Conservation (phyloP, 768 basidiomycete genomes). For the Russula sp. region DNA sequence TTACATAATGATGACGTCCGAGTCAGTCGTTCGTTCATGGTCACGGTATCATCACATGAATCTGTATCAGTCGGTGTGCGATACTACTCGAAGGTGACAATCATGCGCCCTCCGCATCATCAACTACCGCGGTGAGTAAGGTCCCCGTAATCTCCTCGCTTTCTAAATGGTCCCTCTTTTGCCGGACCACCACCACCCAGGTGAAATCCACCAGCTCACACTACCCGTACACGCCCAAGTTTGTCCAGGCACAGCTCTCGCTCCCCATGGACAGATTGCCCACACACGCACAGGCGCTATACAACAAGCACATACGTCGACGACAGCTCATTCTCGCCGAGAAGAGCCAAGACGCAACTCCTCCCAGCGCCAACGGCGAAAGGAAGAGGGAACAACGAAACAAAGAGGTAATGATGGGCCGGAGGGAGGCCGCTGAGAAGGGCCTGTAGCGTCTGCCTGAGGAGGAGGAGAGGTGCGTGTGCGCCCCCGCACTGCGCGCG, state of each 20-base stretch:
- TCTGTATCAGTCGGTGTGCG: constrained; percentile 2
- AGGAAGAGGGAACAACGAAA: constrained; percentile 24
- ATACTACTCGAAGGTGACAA: constrained; percentile 8
- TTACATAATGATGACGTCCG: background rate
- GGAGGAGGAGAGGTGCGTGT: constrained; percentile 49
- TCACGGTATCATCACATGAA: too few relatives aligned
- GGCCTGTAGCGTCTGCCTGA: constrained; percentile 62
- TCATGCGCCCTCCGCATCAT: too few relatives aligned
- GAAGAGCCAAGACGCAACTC: background rate
- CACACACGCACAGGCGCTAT: background rate
- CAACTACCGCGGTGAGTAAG: constrained; percentile 6
- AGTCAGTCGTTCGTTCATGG: too few relatives aligned
- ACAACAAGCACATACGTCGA: constrained; percentile 12
- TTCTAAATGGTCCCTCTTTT: background rate
- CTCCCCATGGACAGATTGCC: background rate
- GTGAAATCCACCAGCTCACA: constrained; percentile 31
- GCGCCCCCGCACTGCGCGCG: background rate
- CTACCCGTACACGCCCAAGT: constrained; percentile 54
- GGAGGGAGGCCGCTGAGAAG: constrained; percentile 47
- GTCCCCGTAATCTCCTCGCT: background rate
- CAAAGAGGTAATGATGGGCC: constrained; percentile 44
- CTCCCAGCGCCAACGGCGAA: background rate
- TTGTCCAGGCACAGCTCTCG: constrained; percentile 53
- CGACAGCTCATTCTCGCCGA: constrained; percentile 6
- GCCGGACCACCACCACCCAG: constrained; percentile 30